phyloP scores from a whole-genome alignment of 805 yeast species.

The Cyberlindnera maritima region DNA sequence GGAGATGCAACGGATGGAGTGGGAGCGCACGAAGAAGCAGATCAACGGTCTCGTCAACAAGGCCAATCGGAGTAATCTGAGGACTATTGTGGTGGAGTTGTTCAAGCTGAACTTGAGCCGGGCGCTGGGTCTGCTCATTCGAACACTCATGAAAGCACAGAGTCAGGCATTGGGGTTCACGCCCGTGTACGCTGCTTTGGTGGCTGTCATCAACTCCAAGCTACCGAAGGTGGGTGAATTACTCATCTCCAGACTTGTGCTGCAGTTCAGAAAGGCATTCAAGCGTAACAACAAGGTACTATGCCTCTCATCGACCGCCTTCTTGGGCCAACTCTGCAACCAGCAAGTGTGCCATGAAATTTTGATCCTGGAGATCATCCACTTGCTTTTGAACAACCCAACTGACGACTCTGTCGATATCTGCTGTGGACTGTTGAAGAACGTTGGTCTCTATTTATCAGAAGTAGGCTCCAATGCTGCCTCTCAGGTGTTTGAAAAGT shows the following conservation, averaged over 20 bases:
- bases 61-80: constrained; percentile 45
- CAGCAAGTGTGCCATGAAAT: constrained; percentile 58
- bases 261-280: constrained; percentile 57
- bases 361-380: constrained; percentile 49
- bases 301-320: constrained; percentile 42
- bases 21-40: constrained; percentile 50
- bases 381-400: constrained; percentile 43
- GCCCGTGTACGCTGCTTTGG: constrained; percentile 53
- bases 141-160: constrained; percentile 55
- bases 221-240: constrained; percentile 68
- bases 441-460: constrained; percentile 50
- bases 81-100: constrained; percentile 44
- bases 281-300: constrained; percentile 41
- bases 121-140: constrained; percentile 60
- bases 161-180: constrained; percentile 39
- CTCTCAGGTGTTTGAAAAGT: constrained; percentile 52
- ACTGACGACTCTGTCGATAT: constrained; percentile 58
- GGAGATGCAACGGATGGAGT: constrained; percentile 49
- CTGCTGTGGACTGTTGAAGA: constrained; percentile 46
- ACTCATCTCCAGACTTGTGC: constrained; percentile 48
- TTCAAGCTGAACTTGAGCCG: constrained; percentile 57
- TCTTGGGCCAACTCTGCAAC: constrained; percentile 63
- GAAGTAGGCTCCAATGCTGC: constrained; percentile 43
- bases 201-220: constrained; percentile 60
- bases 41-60: constrained; percentile 49